Conservation (phyloP, 1,284 basidiomycete species). For the Tylopilus sp. region DNA sequence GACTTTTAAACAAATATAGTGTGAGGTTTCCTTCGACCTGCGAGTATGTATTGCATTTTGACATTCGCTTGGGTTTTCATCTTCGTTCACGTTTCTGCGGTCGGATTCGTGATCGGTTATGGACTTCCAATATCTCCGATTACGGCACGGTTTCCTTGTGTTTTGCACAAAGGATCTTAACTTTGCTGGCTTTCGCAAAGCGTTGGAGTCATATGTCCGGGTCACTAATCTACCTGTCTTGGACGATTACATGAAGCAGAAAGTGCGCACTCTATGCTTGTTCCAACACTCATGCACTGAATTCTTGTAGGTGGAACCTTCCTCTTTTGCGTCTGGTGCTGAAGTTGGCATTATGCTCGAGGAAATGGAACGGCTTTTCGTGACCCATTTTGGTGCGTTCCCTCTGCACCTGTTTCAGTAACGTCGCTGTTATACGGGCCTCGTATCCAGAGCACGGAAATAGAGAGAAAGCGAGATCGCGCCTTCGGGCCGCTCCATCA, state of each 20-base stretch:
- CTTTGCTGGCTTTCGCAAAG: conserved; percentile 87
- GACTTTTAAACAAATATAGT: conserved; percentile 83
- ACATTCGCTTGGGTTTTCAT: too few relatives aligned
- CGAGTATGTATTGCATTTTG: conserved; percentile 9
- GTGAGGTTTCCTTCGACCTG: conserved; percentile 41
- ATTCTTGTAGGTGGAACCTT: conserved; percentile 54
- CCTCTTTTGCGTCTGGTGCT: conserved; percentile 59
- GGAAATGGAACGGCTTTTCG: conserved; percentile 72
- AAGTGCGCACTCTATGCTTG: too few relatives aligned
- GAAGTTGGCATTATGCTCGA: conserved; percentile 64
- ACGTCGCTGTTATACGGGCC: too few relatives aligned
- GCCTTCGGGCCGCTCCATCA: conserved; percentile 56
- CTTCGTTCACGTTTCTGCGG: neutral
- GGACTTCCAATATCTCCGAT: too few relatives aligned
- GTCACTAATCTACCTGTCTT: conserved; percentile 65
- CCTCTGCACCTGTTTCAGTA: neutral
- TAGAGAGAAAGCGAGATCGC: conserved; percentile 71
- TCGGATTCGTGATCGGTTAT: neutral
- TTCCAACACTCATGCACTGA: neutral
- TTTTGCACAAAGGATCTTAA: conserved; percentile 65
- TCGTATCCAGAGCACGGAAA: conserved; percentile 72
- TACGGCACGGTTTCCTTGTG: too few relatives aligned
- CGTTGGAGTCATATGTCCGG: conserved; percentile 93
- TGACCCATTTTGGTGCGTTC: conserved; percentile 66
- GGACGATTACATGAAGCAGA: conserved; percentile 71